A percentile compares a stretch with the other conserved stretches of the same genome.
phyloP scores from a whole-genome alignment of 2,329 filamentous ascomycete genomes.

The Macroventuria anomochaeta region DNA sequence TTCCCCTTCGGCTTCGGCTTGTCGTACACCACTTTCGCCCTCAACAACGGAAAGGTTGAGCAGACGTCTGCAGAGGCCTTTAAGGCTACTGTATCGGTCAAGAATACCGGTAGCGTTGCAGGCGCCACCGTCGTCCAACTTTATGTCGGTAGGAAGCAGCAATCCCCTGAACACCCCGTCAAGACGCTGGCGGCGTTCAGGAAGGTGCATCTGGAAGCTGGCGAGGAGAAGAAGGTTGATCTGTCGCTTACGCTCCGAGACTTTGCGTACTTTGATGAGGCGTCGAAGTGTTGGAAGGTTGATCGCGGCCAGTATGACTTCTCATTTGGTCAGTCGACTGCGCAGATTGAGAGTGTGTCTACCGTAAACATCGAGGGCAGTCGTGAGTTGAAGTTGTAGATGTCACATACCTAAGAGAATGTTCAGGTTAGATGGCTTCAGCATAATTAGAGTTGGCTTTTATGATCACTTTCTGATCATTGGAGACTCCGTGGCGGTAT shows the following conservation, averaged over 20 bases:
- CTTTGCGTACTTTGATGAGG: slow-evolving; percentile 45
- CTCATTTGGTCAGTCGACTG: slow-evolving; percentile 41
- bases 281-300: slow-evolving; percentile 36
- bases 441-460: too few relatives aligned
- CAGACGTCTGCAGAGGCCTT: slow-evolving; percentile 58
- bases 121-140: slow-evolving; percentile 63
- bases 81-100: slow-evolving; percentile 50
- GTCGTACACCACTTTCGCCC: slow-evolving; percentile 49
- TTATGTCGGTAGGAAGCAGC: slow-evolving; percentile 61
- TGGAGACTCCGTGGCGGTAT: too few relatives aligned
- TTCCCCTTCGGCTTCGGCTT: slow-evolving; percentile 52
- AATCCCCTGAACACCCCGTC: slow-evolving; percentile 57
- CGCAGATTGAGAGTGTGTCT: slow-evolving; percentile 34
- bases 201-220: slow-evolving; percentile 66
- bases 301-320: slow-evolving; percentile 42
- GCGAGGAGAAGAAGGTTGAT: slow-evolving; percentile 63
- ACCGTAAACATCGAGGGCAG: slow-evolving; percentile 30
- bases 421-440: too few relatives aligned
- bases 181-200: slow-evolving; percentile 74
- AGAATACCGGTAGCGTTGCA: slow-evolving; percentile 58
- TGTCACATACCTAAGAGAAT: too few relatives aligned
- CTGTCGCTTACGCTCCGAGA: slow-evolving; percentile 49
- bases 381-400: slow-evolving; percentile 28
- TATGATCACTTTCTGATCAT: too few relatives aligned
- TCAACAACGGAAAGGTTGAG: slow-evolving; percentile 64